phyloP scores from a whole-genome alignment of 2,329 filamentous ascomycete species.

The Mariannaea elegans region DNA sequence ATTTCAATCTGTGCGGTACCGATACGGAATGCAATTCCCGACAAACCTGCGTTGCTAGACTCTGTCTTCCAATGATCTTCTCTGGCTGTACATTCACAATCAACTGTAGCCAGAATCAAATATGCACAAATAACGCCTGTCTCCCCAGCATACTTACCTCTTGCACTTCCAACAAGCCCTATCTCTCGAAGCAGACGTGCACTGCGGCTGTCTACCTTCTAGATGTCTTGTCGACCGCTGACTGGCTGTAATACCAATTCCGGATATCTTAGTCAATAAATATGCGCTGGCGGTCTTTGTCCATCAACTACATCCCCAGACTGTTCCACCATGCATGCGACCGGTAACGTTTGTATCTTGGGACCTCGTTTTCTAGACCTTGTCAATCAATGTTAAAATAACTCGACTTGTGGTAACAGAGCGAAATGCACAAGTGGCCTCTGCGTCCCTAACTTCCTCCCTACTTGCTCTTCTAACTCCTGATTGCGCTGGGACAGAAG shows the following conservation, averaged over 20 bases:
- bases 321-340: not conserved
- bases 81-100: not conserved
- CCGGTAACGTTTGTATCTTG: not conserved
- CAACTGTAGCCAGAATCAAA: not conserved
- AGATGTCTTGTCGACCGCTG: not conserved
- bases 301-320: conserved; percentile 5
- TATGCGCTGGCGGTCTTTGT: conserved; percentile 10
- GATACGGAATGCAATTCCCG: conserved; percentile 8
- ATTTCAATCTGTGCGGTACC: not conserved
- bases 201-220: conserved; percentile 12
- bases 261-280: not conserved
- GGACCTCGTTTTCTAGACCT: conserved; percentile 9
- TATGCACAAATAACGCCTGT: conserved; percentile 11
- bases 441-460: conserved; percentile 3
- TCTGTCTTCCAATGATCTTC: conserved; percentile 6
- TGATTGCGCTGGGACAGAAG: conserved; percentile 4
- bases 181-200: conserved; percentile 5
- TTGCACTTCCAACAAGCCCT: not conserved
- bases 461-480: not conserved
- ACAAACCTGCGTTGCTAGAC: not conserved
- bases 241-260: not conserved
- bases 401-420: not conserved
- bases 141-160: conserved; percentile 1
- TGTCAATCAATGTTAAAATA: not conserved
- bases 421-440: not conserved